Evolutionary conservation across 257 asterid species (phyloP), one percentile per base, ranked within the genome.

Genomic region (Solanum raphanifolium): DNA sequence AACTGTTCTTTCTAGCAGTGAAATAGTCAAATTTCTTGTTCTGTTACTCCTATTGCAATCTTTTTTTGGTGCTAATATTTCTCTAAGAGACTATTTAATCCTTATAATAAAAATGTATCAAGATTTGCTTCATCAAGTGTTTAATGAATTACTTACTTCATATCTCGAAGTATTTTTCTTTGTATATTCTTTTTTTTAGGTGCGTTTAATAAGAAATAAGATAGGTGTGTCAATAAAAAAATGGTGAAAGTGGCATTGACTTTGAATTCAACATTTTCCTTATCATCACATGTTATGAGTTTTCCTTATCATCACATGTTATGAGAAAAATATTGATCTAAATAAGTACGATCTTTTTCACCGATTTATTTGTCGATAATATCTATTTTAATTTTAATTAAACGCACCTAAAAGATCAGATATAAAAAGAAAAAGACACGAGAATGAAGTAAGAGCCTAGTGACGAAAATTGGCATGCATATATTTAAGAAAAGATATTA

Each of bases 301-400:
- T 39, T 39, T 39, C 13, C 0, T 62, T 75, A 43, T 43, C 52
- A 43, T 43, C 52, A 43, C 52, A 43, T 43, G 52, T 43, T 43
- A 43, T 43, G 52, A 43, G 52, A 43, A 43, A 43, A 43, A 43
- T 43, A 12, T 43, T 43, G 52, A 43, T 43, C 52, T 43, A 43
- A 43, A 43, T 43, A 43, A 43, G 16, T 43, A 43, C 0, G 5
- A 0, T 12, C 48, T 12, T 43, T 91, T 87, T 95, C 93, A 4
- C 93, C 91, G 13, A 83, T 46, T 71, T 94, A 90, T 52, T 93
- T 94, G 48, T 94, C 95, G 65, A 91, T 83, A 25, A 93, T 93
- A 69, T 83, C 88, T 81, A 95, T 94, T 85, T 96, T 98, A 43
- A 96, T 98, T 2, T 96, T 96, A 95, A 95, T 93, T 66, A 94